Conservation (phyloP, 176 grass and related monocot genomes). For the Oryza punctata region DNA sequence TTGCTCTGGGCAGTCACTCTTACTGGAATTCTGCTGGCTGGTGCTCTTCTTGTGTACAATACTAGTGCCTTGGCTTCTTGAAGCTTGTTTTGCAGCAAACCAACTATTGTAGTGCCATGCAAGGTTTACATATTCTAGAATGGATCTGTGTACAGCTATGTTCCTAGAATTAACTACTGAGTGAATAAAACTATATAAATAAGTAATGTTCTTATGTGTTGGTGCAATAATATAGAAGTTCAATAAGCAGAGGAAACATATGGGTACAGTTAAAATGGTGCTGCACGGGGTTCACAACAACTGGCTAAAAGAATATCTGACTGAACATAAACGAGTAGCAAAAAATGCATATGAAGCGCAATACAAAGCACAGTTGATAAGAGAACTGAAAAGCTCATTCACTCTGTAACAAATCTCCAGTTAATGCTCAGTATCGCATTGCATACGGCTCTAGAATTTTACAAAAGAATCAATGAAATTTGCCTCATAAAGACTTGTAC, state of each 20-base stretch:
- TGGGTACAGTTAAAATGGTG: background rate
- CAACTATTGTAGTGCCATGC: conserved; percentile 5
- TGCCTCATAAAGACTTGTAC: conserved; percentile 31
- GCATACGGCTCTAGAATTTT: background rate
- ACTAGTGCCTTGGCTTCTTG: conserved; percentile 70
- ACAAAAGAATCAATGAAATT: conserved; percentile 38
- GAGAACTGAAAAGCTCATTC: background rate
- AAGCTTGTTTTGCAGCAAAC: conserved; percentile 8
- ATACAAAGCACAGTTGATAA: background rate
- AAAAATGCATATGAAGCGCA: background rate
- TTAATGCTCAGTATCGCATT: conserved; percentile 12
- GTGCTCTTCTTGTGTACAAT: conserved; percentile 87
- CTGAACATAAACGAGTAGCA: background rate
- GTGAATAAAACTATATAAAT: background rate
- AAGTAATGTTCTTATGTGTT: conserved; percentile 10
- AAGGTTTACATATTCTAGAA: background rate
- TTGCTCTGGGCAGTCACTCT: conserved; percentile 88
- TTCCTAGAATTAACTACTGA: background rate
- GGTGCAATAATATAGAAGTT: background rate
- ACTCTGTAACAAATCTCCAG: background rate
- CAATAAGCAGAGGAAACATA: background rate
- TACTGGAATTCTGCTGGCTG: conserved; percentile 68
- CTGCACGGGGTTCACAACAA: background rate
- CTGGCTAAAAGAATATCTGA: conserved; percentile 19
- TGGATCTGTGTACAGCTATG: conserved; percentile 1